Base-by-base conservation (phyloP, 257 asterid genomes). In the Solanum piurae region DNA sequence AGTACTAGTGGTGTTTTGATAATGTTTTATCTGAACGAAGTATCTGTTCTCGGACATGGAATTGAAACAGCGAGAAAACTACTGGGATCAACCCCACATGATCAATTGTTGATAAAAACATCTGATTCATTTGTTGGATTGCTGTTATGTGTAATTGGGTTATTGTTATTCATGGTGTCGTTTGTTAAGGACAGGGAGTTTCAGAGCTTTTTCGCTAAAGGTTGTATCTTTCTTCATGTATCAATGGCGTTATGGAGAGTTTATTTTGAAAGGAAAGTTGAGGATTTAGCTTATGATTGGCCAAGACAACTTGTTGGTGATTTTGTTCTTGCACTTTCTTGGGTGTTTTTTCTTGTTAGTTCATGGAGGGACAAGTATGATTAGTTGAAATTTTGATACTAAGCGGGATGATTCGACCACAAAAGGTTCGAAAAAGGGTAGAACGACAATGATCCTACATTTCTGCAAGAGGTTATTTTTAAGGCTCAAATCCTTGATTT, bases 361-460 rank as follows among this genome's bases (percentile, higher is more conserved):
- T 89, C 89, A 13, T 93, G 97, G 96, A 93, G 94, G 90, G 98
- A 95, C 58, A 94, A 94, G 90, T 94, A 94, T 86, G 97, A 93
- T 88, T 94, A 88, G 68, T 58, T 58, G 27, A 7, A 58, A 20
- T 20, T 21, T 58, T 20, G 25, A 20, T 58, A 58, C 1, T 7
- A 20, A 20, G 66, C 12, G 0, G 62, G 2, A 18, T 18, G 62
- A 55, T 55, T 7, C 12, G 2, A 20, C n/a, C 64, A 55, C 25
- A 55, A 55, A 52, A 23, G 23, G 62, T 52, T 52, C 9, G 1
- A 6, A 18, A 52, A 52, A 55, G 0, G 25, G 11, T 2, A 55
- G 25, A 20, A 55, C 4, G 10, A 18, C 64, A 6, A 55, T 18
- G 64, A 55, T 55, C 0, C 25, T 55, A 20, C 5, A 18, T 55